Base-by-base conservation (phyloP, 208 protist species). In the Leishmania tarentolae region DNA sequence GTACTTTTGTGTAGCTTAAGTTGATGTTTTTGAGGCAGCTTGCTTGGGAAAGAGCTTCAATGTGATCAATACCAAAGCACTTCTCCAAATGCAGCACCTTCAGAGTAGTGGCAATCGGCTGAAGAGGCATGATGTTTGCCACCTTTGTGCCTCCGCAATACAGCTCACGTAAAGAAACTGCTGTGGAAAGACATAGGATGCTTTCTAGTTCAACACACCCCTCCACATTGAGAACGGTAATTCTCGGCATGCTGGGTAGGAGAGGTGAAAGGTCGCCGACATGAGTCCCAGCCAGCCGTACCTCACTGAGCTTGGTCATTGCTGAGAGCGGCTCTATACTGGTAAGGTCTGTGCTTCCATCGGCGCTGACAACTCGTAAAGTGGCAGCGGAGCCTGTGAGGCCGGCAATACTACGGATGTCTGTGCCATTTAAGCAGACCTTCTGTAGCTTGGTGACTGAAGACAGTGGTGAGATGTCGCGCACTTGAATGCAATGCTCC, bases 141-240 rank as follows among this genome's bases (percentile, higher is more conserved):
- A 81, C 46, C 24, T 75, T 69, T 7, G 78, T 75, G 11, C 78
- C 78, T 17, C 78, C 78, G 40, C 78, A 75, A 28, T 50, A 69
- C 2, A 75, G 13, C 66, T 81, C 78, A 3, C 69, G 66, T 15
- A 81, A 47, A 0, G 44, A 24, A 8, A 42, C 57, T 15, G 78
- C 69, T 7, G 24, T 9, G 21, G 68, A 53, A 40, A 81, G 78
- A 31, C 28, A 24, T 2, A 9, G 47, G 31, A 81, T 76, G 56
- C 57, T 72, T 0, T 56, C 37, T 28, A 81, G 8, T 7, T 56
- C 9, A 24, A n/a, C n/a, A 28, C 78, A 75, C 8, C 42, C 66
- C 31, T 70, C 17, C 3, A 75, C 68, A n/a, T 81, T 56, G 19
- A 81, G 42, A 28, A 80, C n/a, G 11, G 63, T 56, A 8, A 80